Evolutionary conservation across 1,284 basidiomycete genomes (phyloP).

Genomic region (Rhodofomes roseus): DNA sequence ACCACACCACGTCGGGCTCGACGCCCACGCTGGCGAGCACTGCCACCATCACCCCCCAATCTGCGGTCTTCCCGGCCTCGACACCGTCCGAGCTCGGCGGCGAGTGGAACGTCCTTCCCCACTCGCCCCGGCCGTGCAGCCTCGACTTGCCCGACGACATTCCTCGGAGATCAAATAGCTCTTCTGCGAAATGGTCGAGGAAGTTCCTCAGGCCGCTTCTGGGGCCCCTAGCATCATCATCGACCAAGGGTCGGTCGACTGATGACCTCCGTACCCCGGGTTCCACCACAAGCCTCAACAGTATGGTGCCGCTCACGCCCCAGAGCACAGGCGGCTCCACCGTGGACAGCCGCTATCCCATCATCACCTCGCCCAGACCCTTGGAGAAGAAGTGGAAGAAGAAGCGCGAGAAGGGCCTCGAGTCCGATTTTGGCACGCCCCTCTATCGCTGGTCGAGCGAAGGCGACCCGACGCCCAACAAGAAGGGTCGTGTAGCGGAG

Average conservation of each 20-base stretch:
- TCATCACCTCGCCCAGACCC: not conserved
- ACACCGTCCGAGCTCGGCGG: constrained; percentile 13
- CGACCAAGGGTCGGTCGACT: constrained; percentile 11
- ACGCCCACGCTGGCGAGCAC: constrained; percentile 10
- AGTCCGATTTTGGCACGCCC: constrained; percentile 15
- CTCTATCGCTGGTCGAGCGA: constrained; percentile 22
- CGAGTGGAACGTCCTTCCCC: constrained; percentile 15
- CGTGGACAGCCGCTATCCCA: constrained; percentile 1
- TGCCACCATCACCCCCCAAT: constrained; percentile 11
- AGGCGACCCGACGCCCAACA: constrained; percentile 12
- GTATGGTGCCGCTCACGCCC: not conserved
- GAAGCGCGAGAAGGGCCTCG: constrained; percentile 11
- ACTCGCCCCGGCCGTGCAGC: constrained; percentile 7
- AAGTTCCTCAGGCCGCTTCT: constrained; percentile 25
- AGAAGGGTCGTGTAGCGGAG: constrained; percentile 9
- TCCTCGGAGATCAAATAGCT: constrained; percentile 10
- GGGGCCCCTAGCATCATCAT: constrained; percentile 12
- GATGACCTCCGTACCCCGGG: constrained; percentile 15
- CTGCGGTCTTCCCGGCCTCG: constrained; percentile 6
- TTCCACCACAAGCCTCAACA: constrained; percentile 5
- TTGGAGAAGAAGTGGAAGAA: constrained; percentile 7
- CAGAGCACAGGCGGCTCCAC: constrained; percentile 1
- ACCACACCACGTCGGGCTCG: constrained; percentile 2
- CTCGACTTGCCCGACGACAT: constrained; percentile 5
- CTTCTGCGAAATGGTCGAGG: constrained; percentile 16